phyloP scores from a whole-genome alignment of 305 asterid species.

The Fraxinus greggii region DNA sequence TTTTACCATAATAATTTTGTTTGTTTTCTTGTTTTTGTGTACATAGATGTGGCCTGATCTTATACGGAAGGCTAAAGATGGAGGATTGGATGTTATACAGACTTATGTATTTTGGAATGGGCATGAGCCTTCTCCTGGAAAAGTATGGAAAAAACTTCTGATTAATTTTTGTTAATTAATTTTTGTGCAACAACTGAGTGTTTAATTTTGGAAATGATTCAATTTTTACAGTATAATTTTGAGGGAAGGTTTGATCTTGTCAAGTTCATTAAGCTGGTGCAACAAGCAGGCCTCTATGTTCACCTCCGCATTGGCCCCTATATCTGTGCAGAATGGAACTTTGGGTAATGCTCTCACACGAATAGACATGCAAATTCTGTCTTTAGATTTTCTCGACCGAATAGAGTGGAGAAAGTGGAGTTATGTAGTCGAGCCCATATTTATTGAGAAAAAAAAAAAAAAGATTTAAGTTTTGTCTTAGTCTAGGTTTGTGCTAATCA shows the following conservation, averaged over 20 bases:
- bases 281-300: constrained; percentile 81
- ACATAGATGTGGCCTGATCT: constrained; percentile 94
- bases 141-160: constrained; percentile 33
- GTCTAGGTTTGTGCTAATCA: neutral
- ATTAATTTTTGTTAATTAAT: neutral
- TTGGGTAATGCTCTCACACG: constrained; percentile 43
- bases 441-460: neutral
- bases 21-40: neutral
- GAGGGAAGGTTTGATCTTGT: constrained; percentile 80
- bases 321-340: constrained; percentile 84
- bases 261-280: constrained; percentile 64
- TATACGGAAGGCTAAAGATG: constrained; percentile 85
- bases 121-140: constrained; percentile 90
- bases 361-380: neutral
- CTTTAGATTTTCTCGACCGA: neutral
- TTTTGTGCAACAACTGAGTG: neutral
- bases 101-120: constrained; percentile 93
- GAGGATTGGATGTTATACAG: constrained; percentile 89
- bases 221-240: constrained; percentile 61
- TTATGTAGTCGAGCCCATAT: neutral
- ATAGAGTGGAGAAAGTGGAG: neutral
- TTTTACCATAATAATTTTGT: constrained; percentile 1
- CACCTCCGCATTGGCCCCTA: constrained; percentile 83
- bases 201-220: neutral
- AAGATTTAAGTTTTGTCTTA: neutral